phyloP scores from a whole-genome alignment of 495 filamentous ascomycete species.

The Articulospora tetracladia region DNA sequence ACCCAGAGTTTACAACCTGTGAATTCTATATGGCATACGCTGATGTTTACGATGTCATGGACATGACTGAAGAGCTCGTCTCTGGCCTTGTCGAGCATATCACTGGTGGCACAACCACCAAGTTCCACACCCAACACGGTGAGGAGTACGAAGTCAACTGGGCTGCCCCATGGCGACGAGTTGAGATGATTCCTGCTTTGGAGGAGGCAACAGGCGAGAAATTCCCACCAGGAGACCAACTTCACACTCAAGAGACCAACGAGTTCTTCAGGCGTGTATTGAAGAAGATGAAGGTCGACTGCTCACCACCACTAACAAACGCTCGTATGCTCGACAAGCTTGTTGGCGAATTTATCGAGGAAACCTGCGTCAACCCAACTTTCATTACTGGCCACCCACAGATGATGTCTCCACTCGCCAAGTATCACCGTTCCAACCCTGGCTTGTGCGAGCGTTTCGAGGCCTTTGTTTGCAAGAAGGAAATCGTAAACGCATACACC shows the following conservation, averaged over 20 bases:
- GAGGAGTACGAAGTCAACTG: constrained; percentile 90
- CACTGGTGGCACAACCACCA: constrained; percentile 80
- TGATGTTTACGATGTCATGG: constrained; percentile 90
- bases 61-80: constrained; percentile 90
- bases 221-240: constrained; percentile 84
- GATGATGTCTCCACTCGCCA: constrained; percentile 97
- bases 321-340: constrained; percentile 98
- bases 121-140: constrained; percentile 74
- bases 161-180: constrained; percentile 86
- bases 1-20: constrained; percentile 96
- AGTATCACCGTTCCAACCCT: constrained; percentile 76
- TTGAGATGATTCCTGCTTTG: constrained; percentile 95
- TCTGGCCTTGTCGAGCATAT: constrained; percentile 88
- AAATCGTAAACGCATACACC: constrained; percentile 94
- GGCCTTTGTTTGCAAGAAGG: constrained; percentile 96
- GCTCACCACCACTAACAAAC: constrained; percentile 85
- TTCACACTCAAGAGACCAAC: constrained; percentile 84
- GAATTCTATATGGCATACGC: constrained; percentile 98
- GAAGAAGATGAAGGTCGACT: constrained; percentile 88
- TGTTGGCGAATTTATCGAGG: constrained; percentile 93
- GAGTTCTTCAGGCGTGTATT: constrained; percentile 80
- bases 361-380: constrained; percentile 89
- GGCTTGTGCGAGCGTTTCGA: constrained; percentile 97
- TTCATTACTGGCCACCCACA: constrained; percentile 94
- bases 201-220: constrained; percentile 87